Base-by-base conservation (phyloP, 306 rosid species). In the Vicia sativa region DNA sequence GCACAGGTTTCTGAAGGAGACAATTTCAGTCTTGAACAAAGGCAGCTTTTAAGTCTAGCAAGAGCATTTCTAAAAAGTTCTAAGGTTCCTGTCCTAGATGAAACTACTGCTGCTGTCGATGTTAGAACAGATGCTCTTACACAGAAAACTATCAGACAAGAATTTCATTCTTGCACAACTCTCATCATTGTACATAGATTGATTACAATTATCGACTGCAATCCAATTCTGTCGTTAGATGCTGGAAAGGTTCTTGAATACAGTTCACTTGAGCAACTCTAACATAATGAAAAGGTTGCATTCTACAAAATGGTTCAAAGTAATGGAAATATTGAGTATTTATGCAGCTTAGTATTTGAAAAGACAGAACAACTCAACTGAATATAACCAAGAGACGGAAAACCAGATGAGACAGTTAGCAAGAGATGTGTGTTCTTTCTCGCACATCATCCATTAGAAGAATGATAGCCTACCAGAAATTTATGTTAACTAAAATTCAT, bases 81-180 rank as follows among this genome's bases (percentile, higher is more conserved):
- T n/a, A n/a, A n/a, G n/a, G n/a, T n/a, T n/a, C 34, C 60, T 92
- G 90, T 92, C 56, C 85, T 92, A 18, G 97, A 92, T 70, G 97
- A 92, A 79, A 95, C 97, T 29, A 92, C 97, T 7, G 93, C 96
- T 50, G 86, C 96, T 50, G 96, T 92, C 4, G 96, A 89, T 78
- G 97, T 92, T 70, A 78, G 82, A 61, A 92, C 97, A 0, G 97
- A 92, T 65, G 86, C 95, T 14, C 89, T 87, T 65, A 87, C 89
- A 50, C 95, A 89, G 81, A 84, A 89, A 78, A 89, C 92, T 25
- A 86, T 92, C 64, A 80, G 95, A 29, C 91, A 86, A 70, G 95
- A 89, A 73, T 92, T 92, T 52, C 85, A 83, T 41, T 86, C 87
- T 4, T 87, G 95, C 82, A 86, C 96, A 8, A 92, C 89, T 96